Evolutionary conservation across 192 early-diverging fungal genomes (phyloP).

Genomic region (Jimgerdemannia flammicorona): DNA sequence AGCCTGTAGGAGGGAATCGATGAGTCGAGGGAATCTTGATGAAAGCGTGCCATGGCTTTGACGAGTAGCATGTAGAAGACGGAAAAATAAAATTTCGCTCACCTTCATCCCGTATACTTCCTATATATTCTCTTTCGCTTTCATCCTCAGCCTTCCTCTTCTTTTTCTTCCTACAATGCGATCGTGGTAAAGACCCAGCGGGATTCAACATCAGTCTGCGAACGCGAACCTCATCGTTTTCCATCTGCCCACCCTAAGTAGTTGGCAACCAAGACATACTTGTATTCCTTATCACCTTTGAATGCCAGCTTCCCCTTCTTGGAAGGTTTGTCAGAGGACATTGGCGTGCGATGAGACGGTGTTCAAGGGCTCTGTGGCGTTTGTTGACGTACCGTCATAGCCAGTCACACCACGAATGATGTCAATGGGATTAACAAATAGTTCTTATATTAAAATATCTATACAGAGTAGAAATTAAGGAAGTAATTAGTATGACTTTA

Average conservation of each 20-base stretch:
- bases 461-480: too few relatives aligned
- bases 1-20: constrained; percentile 36
- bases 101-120: constrained; percentile 24
- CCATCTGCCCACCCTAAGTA: too few relatives aligned
- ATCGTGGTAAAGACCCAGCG: background rate
- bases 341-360: too few relatives aligned
- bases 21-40: background rate
- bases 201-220: background rate
- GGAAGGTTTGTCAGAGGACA: too few relatives aligned
- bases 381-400: too few relatives aligned
- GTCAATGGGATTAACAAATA: too few relatives aligned
- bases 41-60: background rate
- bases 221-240: background rate
- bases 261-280: constrained; percentile 24
- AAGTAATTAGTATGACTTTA: too few relatives aligned
- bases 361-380: too few relatives aligned
- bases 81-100: background rate
- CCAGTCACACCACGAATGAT: too few relatives aligned
- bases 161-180: constrained; percentile 34
- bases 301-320: constrained; percentile 43
- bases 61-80: background rate
- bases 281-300: constrained; percentile 57
- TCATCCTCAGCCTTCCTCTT: constrained; percentile 56
- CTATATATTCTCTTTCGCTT: constrained; percentile 27
- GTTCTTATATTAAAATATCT: too few relatives aligned